phyloP scores from a whole-genome alignment of 169 alveolate species.

The Plasmodium billcollinsi region DNA sequence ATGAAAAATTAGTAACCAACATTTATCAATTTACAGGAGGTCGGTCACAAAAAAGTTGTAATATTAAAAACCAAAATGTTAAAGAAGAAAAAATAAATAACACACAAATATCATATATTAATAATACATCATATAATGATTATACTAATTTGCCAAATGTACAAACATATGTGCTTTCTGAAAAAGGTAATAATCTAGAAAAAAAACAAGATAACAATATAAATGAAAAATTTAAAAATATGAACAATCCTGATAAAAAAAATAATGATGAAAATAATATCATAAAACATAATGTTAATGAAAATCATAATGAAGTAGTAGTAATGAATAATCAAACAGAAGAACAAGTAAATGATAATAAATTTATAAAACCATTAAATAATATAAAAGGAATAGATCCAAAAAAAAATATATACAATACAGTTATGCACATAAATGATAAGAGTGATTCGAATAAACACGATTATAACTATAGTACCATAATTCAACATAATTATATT shows the following conservation, averaged over 20 bases:
- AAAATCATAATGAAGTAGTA: not conserved
- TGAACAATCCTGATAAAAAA: too few species aligned
- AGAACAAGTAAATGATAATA: not conserved
- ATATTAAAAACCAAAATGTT: constrained; percentile 16
- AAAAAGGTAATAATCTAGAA: too few species aligned
- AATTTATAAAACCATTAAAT: not conserved
- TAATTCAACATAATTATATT: constrained; percentile 27
- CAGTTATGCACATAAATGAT: not conserved
- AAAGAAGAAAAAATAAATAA: not conserved
- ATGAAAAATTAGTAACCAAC: constrained; percentile 30
- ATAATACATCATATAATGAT: too few species aligned
- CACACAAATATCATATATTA: too few species aligned
- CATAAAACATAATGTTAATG: not conserved
- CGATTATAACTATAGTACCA: constrained; percentile 24
- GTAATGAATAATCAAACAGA: not conserved
- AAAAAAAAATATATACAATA: not conserved
- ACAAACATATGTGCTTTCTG: too few species aligned
- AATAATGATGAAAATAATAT: too few species aligned
- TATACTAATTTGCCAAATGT: too few species aligned
- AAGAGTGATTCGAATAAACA: not conserved
- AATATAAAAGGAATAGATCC: not conserved
- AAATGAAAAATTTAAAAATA: too few species aligned
- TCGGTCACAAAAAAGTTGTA: not conserved
- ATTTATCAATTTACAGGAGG: constrained; percentile 66
- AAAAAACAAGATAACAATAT: too few species aligned